These are phyloP conservation scores for Epichloe uncinata DNA, from an alignment of 2,329 filamentous ascomycete genomes.

Conservation along the genomic window DNA sequence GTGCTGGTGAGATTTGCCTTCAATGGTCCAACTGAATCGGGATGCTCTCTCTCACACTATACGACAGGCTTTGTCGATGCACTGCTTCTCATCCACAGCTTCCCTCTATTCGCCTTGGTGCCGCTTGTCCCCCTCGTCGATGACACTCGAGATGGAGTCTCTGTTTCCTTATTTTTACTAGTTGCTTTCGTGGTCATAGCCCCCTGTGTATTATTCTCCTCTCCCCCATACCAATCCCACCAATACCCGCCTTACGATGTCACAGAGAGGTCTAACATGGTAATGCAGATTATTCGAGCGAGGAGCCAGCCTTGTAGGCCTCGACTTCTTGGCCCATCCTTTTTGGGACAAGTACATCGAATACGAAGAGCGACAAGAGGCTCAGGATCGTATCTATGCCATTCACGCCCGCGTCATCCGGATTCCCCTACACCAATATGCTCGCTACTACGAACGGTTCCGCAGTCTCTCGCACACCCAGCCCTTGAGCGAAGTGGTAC, in stretches of 20 bases:
- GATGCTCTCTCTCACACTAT: conserved; percentile 53
- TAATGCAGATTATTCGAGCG: conserved; percentile 77
- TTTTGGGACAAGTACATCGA: conserved; percentile 99
- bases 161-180: conserved; percentile 30
- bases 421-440: conserved; percentile 92
- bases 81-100: conserved; percentile 24
- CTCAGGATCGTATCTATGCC: conserved; percentile 70
- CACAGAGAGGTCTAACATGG: conserved; percentile 14
- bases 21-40: conserved; percentile 41
- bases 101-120: conserved; percentile 19
- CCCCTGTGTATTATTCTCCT: conserved; percentile 45
- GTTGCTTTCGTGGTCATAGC: conserved; percentile 36
- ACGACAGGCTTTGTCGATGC: conserved; percentile 46
- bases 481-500: conserved; percentile 59
- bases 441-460: conserved; percentile 87
- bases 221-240: conserved; percentile 6
- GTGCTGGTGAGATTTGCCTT: conserved; percentile 61
- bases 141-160: conserved; percentile 9
- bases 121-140: conserved; percentile 21
- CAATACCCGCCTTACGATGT: background rate
- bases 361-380: conserved; percentile 83
- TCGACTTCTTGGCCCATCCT: conserved; percentile 87
- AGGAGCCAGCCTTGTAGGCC: conserved; percentile 67
- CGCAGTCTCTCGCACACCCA: conserved; percentile 60
- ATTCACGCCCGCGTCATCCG: conserved; percentile 73